These are phyloP conservation scores for Houttuynia cordata DNA, from an alignment of 164 flowering plant species.

Conservation along the genomic window DNA sequence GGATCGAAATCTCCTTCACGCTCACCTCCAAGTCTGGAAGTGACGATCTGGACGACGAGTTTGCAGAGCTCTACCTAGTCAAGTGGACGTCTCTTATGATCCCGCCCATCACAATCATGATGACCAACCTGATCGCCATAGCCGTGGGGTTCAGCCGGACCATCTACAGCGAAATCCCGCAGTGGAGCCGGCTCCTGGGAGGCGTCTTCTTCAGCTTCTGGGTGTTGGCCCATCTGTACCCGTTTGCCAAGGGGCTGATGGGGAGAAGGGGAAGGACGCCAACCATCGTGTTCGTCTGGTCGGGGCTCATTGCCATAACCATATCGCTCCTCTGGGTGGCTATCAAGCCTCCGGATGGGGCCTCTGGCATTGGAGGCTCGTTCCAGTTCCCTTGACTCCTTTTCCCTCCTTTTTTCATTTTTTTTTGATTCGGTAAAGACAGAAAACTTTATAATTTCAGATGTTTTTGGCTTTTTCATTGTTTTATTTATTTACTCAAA, in stretches of 20 bases:
- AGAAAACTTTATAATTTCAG: too few species aligned
- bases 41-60: constrained; percentile 51
- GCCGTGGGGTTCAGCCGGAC: constrained; percentile 42
- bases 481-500: too few species aligned
- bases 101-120: constrained; percentile 56
- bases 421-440: too few species aligned
- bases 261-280: constrained; percentile 66
- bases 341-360: constrained; percentile 32
- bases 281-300: constrained; percentile 64
- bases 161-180: constrained; percentile 37
- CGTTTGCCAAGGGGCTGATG: constrained; percentile 79
- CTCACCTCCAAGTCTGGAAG: constrained; percentile 49
- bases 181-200: constrained; percentile 61
- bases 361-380: constrained; percentile 45
- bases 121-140: constrained; percentile 49
- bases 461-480: too few species aligned
- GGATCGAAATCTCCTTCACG: constrained; percentile 69
- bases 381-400: constrained; percentile 49
- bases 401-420: not conserved
- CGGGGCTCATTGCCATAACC: constrained; percentile 66
- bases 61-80: constrained; percentile 52
- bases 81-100: constrained; percentile 73
- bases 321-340: constrained; percentile 58
- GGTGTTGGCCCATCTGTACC: constrained; percentile 72
- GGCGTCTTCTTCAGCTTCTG: constrained; percentile 76